Conservation (phyloP, 116 monocot species). For the Phalaenopsis hybrid region DNA sequence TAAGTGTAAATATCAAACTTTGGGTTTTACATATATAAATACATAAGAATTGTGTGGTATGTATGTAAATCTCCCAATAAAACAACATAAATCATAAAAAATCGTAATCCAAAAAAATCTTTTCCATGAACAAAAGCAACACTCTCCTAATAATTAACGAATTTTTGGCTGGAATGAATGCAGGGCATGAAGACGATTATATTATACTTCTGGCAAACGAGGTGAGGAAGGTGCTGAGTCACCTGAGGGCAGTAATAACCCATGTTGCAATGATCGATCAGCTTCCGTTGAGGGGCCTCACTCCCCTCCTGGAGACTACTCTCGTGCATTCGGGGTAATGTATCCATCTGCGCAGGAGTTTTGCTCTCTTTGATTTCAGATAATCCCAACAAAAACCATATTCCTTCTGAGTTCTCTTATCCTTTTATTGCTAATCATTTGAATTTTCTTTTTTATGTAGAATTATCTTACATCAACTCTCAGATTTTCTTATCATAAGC, state of each 20-base stretch:
- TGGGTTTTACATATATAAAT: no score
- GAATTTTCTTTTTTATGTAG: background rate
- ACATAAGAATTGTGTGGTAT: no score
- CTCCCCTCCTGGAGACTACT: conserved; percentile 29
- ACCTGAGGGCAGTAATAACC: conserved; percentile 24
- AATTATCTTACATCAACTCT: background rate
- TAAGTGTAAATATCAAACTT: no score
- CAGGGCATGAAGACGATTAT: conserved; percentile 83
- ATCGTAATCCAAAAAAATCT: background rate
- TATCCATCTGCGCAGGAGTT: background rate
- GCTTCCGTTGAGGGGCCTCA: conserved; percentile 23
- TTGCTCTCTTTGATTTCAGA: background rate
- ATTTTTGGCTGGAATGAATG: background rate
- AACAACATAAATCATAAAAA: no score
- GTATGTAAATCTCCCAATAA: no score
- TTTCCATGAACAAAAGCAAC: no score
- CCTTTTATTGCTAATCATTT: background rate
- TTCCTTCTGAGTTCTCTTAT: background rate
- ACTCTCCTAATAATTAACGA: no score
- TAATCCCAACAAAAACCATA: background rate
- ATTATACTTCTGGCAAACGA: conserved; percentile 70
- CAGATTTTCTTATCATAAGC: background rate
- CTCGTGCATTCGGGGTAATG: conserved; percentile 32
- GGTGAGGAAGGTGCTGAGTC: conserved; percentile 63
- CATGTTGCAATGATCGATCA: conserved; percentile 32